Evolutionary conservation across 306 rosid species (phyloP).

Genomic region (Boehmeria nivea): DNA sequence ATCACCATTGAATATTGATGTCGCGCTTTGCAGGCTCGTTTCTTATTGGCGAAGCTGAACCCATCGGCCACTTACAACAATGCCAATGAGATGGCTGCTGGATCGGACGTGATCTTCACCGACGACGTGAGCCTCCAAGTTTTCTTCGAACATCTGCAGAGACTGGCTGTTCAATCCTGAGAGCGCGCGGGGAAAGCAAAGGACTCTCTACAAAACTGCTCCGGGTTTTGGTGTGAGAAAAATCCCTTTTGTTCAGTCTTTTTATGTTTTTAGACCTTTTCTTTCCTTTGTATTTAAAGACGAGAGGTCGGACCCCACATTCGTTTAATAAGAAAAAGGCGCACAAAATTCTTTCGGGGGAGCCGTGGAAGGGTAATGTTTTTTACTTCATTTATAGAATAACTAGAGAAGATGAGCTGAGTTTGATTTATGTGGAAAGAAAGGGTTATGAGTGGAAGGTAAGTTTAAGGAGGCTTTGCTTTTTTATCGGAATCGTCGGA

Average conservation of each 20-base stretch:
- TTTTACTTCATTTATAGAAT: slow-evolving; percentile 38
- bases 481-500: too few relatives aligned
- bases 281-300: slow-evolving; percentile 43
- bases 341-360: slow-evolving; percentile 45
- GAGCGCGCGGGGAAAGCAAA: slow-evolving; percentile 25
- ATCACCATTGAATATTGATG: neutral
- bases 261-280: slow-evolving; percentile 34
- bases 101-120: slow-evolving; percentile 90
- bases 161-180: slow-evolving; percentile 96
- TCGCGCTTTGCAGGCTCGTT: slow-evolving; percentile 69
- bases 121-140: slow-evolving; percentile 98
- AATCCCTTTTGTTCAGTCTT: slow-evolving; percentile 25
- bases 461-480: too few relatives aligned
- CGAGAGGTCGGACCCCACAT: slow-evolving; percentile 39
- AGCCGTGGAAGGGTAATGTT: slow-evolving; percentile 22
- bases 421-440: slow-evolving; percentile 30
- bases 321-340: slow-evolving; percentile 41
- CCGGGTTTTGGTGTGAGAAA: slow-evolving; percentile 42
- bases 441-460: too few relatives aligned
- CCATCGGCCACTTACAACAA: slow-evolving; percentile 93
- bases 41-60: slow-evolving; percentile 88
- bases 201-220: slow-evolving; percentile 28
- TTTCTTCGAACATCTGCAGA: slow-evolving; percentile 94
- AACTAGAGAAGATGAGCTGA: slow-evolving; percentile 28
- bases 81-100: slow-evolving; percentile 81